Evolutionary conservation across 2,329 filamentous ascomycete species (phyloP).

Genomic region (Fusarium sp.): DNA sequence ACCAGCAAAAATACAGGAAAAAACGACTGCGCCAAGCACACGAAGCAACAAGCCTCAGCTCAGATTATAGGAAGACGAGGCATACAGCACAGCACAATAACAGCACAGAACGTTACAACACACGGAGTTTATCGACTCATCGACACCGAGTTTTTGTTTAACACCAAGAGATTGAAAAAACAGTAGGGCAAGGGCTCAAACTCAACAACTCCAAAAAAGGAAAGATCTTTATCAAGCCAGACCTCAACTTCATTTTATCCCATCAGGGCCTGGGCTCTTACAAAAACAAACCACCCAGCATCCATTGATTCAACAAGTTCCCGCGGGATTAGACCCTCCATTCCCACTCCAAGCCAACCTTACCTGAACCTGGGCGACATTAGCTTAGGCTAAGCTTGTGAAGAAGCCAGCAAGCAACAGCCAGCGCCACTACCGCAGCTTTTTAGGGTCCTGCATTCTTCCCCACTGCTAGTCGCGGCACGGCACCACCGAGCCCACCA

Average conservation of each 20-base stretch:
- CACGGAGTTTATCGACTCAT: conserved; percentile 23
- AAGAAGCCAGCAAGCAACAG: conserved; percentile 11
- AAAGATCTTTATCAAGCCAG: conserved; percentile 32
- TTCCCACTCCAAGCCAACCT: conserved; percentile 1
- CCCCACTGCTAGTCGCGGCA: conserved; percentile 33
- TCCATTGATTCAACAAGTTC: conserved; percentile 28
- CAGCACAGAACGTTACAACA: conserved; percentile 9
- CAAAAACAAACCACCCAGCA: conserved; percentile 1
- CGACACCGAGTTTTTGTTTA: not conserved
- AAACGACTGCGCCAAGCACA: conserved; percentile 35
- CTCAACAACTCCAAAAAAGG: conserved; percentile 35
- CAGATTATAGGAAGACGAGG: conserved; percentile 25
- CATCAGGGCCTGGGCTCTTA: conserved; percentile 23
- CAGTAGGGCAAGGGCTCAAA: conserved; percentile 38
- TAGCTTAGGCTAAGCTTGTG: conserved; percentile 24
- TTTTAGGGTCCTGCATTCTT: conserved; percentile 40
- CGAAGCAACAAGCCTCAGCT: conserved; percentile 31
- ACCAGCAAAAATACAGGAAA: conserved; percentile 31
- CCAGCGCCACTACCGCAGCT: conserved; percentile 30
- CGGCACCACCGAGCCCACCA: conserved; percentile 37
- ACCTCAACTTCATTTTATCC: conserved; percentile 31
- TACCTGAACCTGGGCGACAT: conserved; percentile 1
- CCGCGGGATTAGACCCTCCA: conserved; percentile 20
- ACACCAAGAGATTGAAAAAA: not conserved
- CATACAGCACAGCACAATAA: conserved; percentile 20